Conservation (phyloP, 169 alveolate genomes). For the Cryptosporidium baileyi region DNA sequence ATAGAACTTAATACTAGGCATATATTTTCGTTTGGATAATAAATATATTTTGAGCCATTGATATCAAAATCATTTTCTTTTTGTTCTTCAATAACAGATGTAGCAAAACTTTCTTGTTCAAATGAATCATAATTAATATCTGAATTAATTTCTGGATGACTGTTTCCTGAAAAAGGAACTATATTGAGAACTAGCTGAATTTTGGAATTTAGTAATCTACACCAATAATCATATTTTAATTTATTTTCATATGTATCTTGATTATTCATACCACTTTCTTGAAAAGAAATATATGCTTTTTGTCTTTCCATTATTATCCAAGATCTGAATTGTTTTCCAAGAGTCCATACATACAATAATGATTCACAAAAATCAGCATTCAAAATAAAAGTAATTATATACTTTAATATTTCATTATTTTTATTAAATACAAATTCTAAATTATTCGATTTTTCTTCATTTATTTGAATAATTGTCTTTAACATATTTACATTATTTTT, state of each 20-base stretch:
- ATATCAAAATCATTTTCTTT: background rate
- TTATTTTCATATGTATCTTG: background rate
- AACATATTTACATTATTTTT: too few relatives aligned
- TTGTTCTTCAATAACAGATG: background rate
- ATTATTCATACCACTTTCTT: background rate
- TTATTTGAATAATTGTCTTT: background rate
- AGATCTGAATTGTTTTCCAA: constrained; percentile 6
- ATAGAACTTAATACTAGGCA: constrained; percentile 9
- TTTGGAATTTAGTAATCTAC: background rate
- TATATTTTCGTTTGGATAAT: constrained; percentile 1
- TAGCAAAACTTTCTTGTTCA: background rate
- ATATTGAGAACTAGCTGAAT: background rate
- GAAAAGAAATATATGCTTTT: background rate
- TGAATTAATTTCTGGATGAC: background rate
- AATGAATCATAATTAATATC: background rate
- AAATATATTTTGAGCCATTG: constrained; percentile 7
- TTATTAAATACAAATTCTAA: background rate
- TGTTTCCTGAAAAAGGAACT: constrained; percentile 6
- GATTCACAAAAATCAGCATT: background rate
- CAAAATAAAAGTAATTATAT: background rate
- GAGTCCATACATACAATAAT: background rate
- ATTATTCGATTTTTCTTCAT: background rate
- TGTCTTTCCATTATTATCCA: constrained; percentile 31
- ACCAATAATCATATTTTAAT: background rate
- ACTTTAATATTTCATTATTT: background rate